Base-by-base conservation (phyloP, 495 filamentous ascomycete species). In the Xanthoparmelia taractica region DNA sequence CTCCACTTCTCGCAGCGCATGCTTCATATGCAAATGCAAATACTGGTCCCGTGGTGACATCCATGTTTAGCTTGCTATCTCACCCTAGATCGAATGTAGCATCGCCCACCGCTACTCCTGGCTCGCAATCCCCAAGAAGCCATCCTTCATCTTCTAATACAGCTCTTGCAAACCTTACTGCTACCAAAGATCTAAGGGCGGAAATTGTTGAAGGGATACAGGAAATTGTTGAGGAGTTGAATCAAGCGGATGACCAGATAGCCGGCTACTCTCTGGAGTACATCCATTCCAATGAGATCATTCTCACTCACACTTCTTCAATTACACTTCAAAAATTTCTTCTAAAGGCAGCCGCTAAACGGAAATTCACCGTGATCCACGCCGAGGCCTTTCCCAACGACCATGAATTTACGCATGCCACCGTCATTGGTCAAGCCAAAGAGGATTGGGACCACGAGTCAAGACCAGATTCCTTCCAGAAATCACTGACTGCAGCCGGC, bases 211-310 rank as follows among this genome's bases (percentile, higher is more conserved):
- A 91, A 69, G 91, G 91, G 29, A 92, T 97, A 63, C 82, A 86
- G 65, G 92, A 97, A 73, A 89, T 97, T 40, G 88, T 92, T 70
- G 92, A 97, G 69, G 92, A 97, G 72, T 82, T 97, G 50, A 84
- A 84, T 52, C 88, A 92, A 72, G 89, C 89, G 18, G 92, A 95
- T 72, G 89, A 92, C 66, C 90, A 94, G 73, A 93, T 96, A 64
- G 88, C 92, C 5, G 83, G 81, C 29, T 91, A 91, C 66, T 87
- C 91, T 8, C 84, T 92, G 55, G 89, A 95, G 27, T 88, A 96
- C 71, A 96, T 97, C 57, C 89, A 95, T 74, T 85, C 87, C 15
- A 90, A 90, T 73, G 92, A 97, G 73, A 87, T 91, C 65, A 87
- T 97, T 62, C 82, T 97, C 59, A 94, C 88, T 10, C 84, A 93